A percentile compares a stretch with the other conserved stretches of the same genome.
Evolutionary conservation across 352 stramenopile genomes (phyloP).

Genomic region (Phytopythium litorale): DNA sequence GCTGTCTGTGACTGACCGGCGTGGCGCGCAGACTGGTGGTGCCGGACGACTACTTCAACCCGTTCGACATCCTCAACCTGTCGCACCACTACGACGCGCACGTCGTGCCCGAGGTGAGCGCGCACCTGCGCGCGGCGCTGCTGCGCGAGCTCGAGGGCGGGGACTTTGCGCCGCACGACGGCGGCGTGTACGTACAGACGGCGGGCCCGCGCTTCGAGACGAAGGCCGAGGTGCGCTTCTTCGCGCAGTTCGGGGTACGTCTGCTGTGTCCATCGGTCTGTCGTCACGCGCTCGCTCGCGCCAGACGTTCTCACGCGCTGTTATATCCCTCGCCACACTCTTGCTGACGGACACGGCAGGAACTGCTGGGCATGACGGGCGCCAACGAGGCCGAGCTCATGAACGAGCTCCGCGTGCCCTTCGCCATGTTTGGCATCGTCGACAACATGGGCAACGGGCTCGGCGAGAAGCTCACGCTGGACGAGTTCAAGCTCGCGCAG

Average conservation of each 20-base stretch:
- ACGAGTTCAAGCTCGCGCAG: constrained; percentile 77
- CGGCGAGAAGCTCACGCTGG: constrained; percentile 70
- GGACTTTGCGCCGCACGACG: constrained; percentile 54
- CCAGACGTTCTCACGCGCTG: background rate
- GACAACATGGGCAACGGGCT: constrained; percentile 89
- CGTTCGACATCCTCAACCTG: constrained; percentile 83
- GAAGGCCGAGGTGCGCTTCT: constrained; percentile 89
- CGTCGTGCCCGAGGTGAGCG: constrained; percentile 66
- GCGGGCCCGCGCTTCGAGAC: constrained; percentile 86
- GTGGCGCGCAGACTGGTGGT: constrained; percentile 45
- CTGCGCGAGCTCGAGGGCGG: constrained; percentile 39
- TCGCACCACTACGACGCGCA: constrained; percentile 81
- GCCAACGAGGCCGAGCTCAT: constrained; percentile 84
- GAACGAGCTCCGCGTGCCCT: constrained; percentile 78
- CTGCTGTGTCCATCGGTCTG: background rate
- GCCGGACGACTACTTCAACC: constrained; percentile 88
- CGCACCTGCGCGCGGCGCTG: constrained; percentile 42
- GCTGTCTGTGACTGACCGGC: background rate
- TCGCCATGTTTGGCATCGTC: constrained; percentile 86
- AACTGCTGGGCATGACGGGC: constrained; percentile 88
- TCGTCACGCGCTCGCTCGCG: background rate
- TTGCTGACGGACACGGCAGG: background rate
- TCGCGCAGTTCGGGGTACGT: constrained; percentile 62
- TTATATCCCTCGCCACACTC: too few species aligned
- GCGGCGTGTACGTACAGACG: constrained; percentile 86